Conservation (phyloP, 2,329 filamentous ascomycete species). For the Ophiocordyceps unilateralis region DNA sequence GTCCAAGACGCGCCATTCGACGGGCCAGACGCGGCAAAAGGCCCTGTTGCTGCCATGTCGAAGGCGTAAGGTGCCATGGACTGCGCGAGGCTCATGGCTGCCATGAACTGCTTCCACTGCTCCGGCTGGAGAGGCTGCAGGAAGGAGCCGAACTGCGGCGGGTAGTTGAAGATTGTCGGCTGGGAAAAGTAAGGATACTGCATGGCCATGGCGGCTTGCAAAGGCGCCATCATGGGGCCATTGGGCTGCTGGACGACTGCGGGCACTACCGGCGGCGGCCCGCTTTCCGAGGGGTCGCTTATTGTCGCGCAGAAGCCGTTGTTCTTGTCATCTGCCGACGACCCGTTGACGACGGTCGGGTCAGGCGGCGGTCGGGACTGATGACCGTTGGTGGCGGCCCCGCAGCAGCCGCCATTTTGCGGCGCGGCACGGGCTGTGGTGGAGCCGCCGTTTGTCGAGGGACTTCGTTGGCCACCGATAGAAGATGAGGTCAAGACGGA, state of each 20-base stretch:
- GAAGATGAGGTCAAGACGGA: slow-evolving; percentile 8
- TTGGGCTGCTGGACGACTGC: slow-evolving; percentile 8
- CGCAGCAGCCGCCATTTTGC: slow-evolving; percentile 7
- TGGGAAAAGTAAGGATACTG: slow-evolving; percentile 23
- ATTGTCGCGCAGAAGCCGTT: slow-evolving; percentile 15
- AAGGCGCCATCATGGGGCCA: slow-evolving; percentile 17
- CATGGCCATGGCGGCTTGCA: slow-evolving; percentile 17
- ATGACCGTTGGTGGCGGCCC: slow-evolving; percentile 5
- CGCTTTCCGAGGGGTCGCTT: slow-evolving; percentile 6
- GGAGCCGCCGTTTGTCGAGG: slow-evolving; percentile 9
- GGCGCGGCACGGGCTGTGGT: not conserved
- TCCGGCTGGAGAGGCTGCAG: slow-evolving; percentile 36
- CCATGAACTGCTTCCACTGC: slow-evolving; percentile 32
- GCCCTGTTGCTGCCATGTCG: slow-evolving; percentile 7
- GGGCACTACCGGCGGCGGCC: slow-evolving; percentile 4
- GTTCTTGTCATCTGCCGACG: slow-evolving; percentile 4
- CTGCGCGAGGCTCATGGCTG: slow-evolving; percentile 20
- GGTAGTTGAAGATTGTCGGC: slow-evolving; percentile 32
- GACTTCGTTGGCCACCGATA: no score
- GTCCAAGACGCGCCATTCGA: slow-evolving; percentile 11
- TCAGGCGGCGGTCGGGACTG: not conserved
- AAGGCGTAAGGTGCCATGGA: slow-evolving; percentile 11
- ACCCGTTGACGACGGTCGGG: slow-evolving; percentile 4
- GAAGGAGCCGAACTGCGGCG: slow-evolving; percentile 35
- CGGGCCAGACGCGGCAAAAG: slow-evolving; percentile 6